Conservation (phyloP, 2,329 filamentous ascomycete genomes). For the Phialemoniopsis sp. region DNA sequence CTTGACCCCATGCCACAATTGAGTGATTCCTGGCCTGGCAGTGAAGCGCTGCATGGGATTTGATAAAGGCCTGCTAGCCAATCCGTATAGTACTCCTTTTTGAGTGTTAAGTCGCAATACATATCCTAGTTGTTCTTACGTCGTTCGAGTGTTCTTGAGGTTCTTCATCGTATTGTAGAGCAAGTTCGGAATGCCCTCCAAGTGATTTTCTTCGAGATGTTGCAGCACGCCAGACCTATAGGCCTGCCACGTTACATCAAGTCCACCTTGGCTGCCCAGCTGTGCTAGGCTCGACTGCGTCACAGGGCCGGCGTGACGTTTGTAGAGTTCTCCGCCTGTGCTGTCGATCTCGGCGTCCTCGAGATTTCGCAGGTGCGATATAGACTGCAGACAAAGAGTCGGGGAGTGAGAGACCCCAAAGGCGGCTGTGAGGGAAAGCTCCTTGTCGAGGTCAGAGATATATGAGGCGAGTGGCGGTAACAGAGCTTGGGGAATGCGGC, state of each 20-base stretch:
- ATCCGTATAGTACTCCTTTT: too few relatives aligned
- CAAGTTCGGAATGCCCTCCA: conserved; percentile 63
- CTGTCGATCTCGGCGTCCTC: conserved; percentile 48
- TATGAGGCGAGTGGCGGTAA: conserved; percentile 43
- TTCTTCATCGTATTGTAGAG: conserved; percentile 82
- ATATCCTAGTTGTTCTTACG: too few relatives aligned
- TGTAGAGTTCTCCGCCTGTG: conserved; percentile 27
- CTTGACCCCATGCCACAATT: too few relatives aligned
- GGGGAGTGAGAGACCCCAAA: conserved; percentile 60
- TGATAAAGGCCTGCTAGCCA: too few relatives aligned
- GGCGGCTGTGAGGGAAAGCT: conserved; percentile 39
- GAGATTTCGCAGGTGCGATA: conserved; percentile 47
- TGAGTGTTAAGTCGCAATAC: neutral
- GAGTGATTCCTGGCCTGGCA: too few relatives aligned
- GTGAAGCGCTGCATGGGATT: too few relatives aligned
- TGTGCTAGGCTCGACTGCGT: conserved; percentile 61
- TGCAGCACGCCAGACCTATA: conserved; percentile 71
- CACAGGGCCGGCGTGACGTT: conserved; percentile 63
- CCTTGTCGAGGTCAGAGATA: conserved; percentile 40
- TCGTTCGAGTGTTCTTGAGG: conserved; percentile 44
- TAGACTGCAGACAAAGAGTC: conserved; percentile 49
- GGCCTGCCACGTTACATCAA: conserved; percentile 66
- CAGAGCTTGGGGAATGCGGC: conserved; percentile 40
- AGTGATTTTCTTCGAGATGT: conserved; percentile 60
- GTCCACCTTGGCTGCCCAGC: conserved; percentile 62